Percentiles rank a stretch among this genome's conserved stretches.
Evolutionary conservation across 495 filamentous ascomycete genomes (phyloP).

Genomic region (Aspergillus sparsus): DNA sequence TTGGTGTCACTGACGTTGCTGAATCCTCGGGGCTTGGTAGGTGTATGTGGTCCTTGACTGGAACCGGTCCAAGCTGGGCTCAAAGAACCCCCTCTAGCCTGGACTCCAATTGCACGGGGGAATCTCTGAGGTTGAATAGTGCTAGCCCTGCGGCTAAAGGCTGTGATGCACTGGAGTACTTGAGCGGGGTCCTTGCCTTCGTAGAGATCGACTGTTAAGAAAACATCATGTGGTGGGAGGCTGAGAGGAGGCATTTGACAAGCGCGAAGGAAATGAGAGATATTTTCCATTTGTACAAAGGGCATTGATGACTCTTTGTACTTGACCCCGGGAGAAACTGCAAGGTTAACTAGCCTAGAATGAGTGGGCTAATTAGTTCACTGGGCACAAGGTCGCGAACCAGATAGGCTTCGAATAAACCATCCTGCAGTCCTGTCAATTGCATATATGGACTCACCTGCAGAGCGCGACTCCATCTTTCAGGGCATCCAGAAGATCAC

Average conservation of each 20-base stretch:
- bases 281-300: slow-evolving; percentile 99
- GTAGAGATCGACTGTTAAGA: slow-evolving; percentile 96
- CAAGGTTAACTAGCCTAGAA: slow-evolving; percentile 78
- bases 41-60: slow-evolving; percentile 37
- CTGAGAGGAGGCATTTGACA: slow-evolving; percentile 81
- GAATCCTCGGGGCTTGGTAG: slow-evolving; percentile 54
- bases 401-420: not conserved
- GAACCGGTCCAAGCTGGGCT: slow-evolving; percentile 74
- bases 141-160: slow-evolving; percentile 88
- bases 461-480: slow-evolving; percentile 91
- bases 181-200: slow-evolving; percentile 96
- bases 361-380: not conserved
- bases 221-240: slow-evolving; percentile 90
- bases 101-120: slow-evolving; percentile 66
- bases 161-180: slow-evolving; percentile 87
- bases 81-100: slow-evolving; percentile 56
- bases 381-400: not conserved
- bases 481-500: slow-evolving; percentile 79
- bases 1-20: slow-evolving; percentile 70
- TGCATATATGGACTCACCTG: slow-evolving; percentile 60
- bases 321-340: slow-evolving; percentile 71
- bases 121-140: slow-evolving; percentile 72
- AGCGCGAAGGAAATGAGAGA: slow-evolving; percentile 90
- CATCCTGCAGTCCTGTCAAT: not conserved
- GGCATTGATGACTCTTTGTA: slow-evolving; percentile 88